Evolutionary conservation across 1,139 yeast genomes (phyloP).

Genomic region (Kodamaea arcana): DNA sequence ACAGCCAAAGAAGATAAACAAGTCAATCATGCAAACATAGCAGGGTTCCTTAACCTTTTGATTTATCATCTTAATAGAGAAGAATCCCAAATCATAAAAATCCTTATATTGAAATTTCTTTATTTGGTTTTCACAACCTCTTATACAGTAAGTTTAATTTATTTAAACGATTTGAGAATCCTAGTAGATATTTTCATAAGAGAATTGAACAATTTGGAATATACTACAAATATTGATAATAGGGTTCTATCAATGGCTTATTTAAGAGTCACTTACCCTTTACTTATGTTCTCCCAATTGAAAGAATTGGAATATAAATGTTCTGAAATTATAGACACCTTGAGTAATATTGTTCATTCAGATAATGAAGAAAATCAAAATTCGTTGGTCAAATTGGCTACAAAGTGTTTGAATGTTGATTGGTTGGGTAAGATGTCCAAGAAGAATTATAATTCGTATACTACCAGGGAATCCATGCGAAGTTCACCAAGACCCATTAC

Average conservation of each 20-base stretch:
- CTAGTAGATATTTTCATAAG: conserved; percentile 81
- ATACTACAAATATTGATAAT: conserved; percentile 45
- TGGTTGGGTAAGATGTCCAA: too few relatives aligned
- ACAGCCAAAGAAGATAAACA: conserved; percentile 14
- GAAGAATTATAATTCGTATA: too few relatives aligned
- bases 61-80: conserved; percentile 70
- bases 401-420: conserved; percentile 54
- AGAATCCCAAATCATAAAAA: conserved; percentile 65
- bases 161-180: conserved; percentile 81
- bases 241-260: conserved; percentile 62
- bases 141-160: conserved; percentile 62
- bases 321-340: conserved; percentile 47
- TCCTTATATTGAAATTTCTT: conserved; percentile 73
- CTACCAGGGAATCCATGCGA: too few relatives aligned
- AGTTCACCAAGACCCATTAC: background rate
- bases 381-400: conserved; percentile 54
- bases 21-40: conserved; percentile 18
- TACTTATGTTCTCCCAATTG: conserved; percentile 65
- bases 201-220: conserved; percentile 65
- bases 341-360: conserved; percentile 43
- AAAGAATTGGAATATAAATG: conserved; percentile 52
- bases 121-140: conserved; percentile 71
- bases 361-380: conserved; percentile 19
- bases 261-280: conserved; percentile 69
- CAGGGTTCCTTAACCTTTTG: conserved; percentile 38